Conservation (phyloP, 2,329 filamentous ascomycete genomes). For the Madurella fahalii region DNA sequence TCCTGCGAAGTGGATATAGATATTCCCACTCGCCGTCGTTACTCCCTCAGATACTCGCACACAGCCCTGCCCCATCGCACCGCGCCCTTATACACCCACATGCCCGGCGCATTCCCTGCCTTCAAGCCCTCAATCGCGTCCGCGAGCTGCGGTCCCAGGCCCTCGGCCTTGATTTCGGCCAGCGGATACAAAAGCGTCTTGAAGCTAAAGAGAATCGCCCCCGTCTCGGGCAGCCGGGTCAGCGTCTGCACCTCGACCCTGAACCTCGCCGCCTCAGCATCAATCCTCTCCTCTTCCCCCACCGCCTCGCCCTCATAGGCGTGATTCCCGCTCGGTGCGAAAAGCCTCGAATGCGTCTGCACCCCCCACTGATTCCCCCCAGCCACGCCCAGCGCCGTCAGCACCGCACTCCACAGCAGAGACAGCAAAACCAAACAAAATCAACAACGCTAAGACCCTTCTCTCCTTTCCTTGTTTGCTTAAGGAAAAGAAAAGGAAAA, state of each 20-base stretch:
- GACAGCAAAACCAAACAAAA: no score
- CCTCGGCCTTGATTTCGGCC: conserved; percentile 46
- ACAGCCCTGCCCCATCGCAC: conserved; percentile 45
- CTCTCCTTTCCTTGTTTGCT: no score
- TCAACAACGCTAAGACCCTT: no score
- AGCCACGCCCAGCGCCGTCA: neutral
- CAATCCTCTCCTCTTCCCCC: conserved; percentile 35
- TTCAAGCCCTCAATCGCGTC: conserved; percentile 51
- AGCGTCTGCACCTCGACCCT: conserved; percentile 51
- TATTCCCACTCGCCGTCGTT: neutral
- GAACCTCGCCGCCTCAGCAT: conserved; percentile 38
- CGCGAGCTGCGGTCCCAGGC: conserved; percentile 42
- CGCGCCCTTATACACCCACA: conserved; percentile 51
- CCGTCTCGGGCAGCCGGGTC: conserved; percentile 44
- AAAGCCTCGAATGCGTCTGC: conserved; percentile 41
- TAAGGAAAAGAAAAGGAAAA: no score
- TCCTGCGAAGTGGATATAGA: no score
- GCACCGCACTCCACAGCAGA: neutral
- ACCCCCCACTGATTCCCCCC: conserved; percentile 46
- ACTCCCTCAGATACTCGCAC: conserved; percentile 42
- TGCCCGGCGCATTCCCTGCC: conserved; percentile 48
- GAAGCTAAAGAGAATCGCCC: conserved; percentile 50
- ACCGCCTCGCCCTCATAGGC: conserved; percentile 33
- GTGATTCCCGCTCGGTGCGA: conserved; percentile 37
- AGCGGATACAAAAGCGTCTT: conserved; percentile 53